Base-by-base conservation (phyloP, 1,284 basidiomycete genomes). In the Irpex rosettiformis region DNA sequence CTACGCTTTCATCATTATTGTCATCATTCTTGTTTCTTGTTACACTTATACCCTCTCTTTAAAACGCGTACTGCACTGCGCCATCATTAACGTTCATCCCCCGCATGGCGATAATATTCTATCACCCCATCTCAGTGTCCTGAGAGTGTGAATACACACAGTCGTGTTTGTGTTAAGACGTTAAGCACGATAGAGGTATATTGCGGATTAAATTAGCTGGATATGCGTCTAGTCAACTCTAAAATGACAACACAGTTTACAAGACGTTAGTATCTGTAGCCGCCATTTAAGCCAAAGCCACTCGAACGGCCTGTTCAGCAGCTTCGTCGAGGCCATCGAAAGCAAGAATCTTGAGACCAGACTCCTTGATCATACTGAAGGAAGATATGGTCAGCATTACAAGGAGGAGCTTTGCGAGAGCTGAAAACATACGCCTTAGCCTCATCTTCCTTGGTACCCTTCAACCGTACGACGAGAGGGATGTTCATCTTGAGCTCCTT, bases 391-490 rank as follows among this genome's bases (percentile, higher is more conserved):
- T 29, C n/a, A 53, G 21, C 27, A 37, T 13, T 8, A 28, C 40
- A 11, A 22, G 11, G 10, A 13, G 21, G 24, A 16, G 47, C 7
- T 16, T 10, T 2, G 43, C 13, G 10, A 40, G 28, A 42, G 24
- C 8, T 37, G 8, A 22, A n/a, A n/a, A 81, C 89, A 64, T 73
- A 95, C 91, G 91, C 79, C 79, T 98, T 98, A 8, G 96, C 96
- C 77, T 98, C 96, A 57, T 79, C 79, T 75, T 98, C 96, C 76
- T 96, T 98, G 24, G 96, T 99, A 53, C 96, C 96, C 78, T 99
- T 98, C 64, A 99, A 80, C 63, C 96, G 84, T 52, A 99, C 97
- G 60, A 99, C 86, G 51, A 99, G 76, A 52, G 97, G 97, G 63
- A 99, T 90, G 16, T 74, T 82, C 59, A 99, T 77, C 54, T 86